Evolutionary conservation across 352 stramenopile species (phyloP).

Genomic region (Globisporangium megalacanthum): DNA sequence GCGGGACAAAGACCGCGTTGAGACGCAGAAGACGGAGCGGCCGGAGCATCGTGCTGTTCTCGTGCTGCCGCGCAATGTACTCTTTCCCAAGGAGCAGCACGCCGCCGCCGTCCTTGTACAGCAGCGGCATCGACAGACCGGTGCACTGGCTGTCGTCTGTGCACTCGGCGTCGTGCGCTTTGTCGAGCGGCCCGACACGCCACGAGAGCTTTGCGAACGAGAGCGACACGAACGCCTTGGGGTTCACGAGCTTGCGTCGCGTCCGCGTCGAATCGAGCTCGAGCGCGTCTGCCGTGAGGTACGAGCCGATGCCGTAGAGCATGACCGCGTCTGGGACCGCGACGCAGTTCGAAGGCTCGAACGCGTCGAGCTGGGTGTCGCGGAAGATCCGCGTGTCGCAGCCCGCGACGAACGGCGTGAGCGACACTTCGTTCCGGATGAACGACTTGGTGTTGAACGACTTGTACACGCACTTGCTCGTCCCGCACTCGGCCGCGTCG

Average conservation of each 20-base stretch:
- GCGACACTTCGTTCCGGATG: conserved; percentile 9
- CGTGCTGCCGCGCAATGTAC: conserved; percentile 19
- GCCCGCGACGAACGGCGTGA: conserved; percentile 8
- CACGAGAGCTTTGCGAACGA: conserved; percentile 44
- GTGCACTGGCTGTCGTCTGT: conserved; percentile 17
- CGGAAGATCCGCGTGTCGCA: neutral
- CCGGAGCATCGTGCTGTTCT: conserved; percentile 6
- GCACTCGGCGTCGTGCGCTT: conserved; percentile 20
- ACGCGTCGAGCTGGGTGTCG: conserved; percentile 7
- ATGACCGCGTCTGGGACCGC: conserved; percentile 4
- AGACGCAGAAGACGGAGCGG: conserved; percentile 11
- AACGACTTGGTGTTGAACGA: conserved; percentile 9
- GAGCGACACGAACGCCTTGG: conserved; percentile 20
- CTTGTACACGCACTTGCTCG: conserved; percentile 12
- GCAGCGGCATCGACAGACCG: conserved; percentile 30
- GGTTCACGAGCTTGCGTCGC: conserved; percentile 12
- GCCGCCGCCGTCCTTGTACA: conserved; percentile 5
- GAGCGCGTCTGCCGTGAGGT: conserved; percentile 13
- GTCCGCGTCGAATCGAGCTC: conserved; percentile 9
- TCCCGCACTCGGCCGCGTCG: conserved; percentile 8
- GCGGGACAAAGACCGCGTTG: conserved; percentile 10
- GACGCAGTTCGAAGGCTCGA: conserved; percentile 1
- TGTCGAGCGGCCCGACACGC: conserved; percentile 21
- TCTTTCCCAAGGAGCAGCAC: conserved; percentile 28
- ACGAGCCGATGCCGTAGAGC: conserved; percentile 14